Conservation (phyloP, 352 stramenopile genomes). For the Globisporangium splendens region DNA sequence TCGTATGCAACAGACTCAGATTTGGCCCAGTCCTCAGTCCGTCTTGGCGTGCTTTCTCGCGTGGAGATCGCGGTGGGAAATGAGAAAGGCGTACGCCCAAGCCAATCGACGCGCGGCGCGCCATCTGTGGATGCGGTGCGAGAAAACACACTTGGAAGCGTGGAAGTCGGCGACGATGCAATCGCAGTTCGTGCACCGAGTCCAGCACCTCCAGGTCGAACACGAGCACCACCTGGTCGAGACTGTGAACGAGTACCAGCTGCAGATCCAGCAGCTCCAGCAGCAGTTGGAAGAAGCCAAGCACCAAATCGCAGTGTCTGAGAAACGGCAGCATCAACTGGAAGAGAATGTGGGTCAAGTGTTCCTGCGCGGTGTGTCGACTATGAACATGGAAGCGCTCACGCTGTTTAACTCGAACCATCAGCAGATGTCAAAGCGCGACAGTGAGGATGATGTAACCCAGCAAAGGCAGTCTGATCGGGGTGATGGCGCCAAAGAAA, state of each 20-base stretch:
- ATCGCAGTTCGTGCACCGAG: constrained; percentile 7
- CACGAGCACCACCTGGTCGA: constrained; percentile 27
- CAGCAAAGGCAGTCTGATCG: too few species aligned
- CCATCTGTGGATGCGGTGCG: constrained; percentile 14
- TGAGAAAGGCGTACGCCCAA: neutral
- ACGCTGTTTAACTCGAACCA: constrained; percentile 58
- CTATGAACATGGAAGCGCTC: constrained; percentile 76
- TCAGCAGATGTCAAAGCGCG: constrained; percentile 12
- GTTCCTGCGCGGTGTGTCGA: constrained; percentile 65
- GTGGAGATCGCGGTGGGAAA: constrained; percentile 19
- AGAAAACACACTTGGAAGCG: constrained; percentile 10
- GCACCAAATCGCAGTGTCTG: constrained; percentile 25
- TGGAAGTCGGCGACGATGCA: constrained; percentile 5
- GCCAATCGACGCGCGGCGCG: constrained; percentile 9
- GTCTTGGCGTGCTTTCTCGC: constrained; percentile 23
- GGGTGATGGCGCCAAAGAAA: too few species aligned
- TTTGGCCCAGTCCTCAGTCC: constrained; percentile 20
- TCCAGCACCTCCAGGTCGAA: constrained; percentile 27
- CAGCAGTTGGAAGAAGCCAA: constrained; percentile 36
- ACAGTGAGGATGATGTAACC: neutral
- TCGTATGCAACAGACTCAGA: constrained; percentile 14
- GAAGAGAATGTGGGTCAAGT: constrained; percentile 64
- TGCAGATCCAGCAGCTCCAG: constrained; percentile 46
- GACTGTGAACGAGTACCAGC: constrained; percentile 32
- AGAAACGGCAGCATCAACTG: constrained; percentile 40